Conservation (phyloP, 768 basidiomycete genomes). For the Megacollybia marginata region DNA sequence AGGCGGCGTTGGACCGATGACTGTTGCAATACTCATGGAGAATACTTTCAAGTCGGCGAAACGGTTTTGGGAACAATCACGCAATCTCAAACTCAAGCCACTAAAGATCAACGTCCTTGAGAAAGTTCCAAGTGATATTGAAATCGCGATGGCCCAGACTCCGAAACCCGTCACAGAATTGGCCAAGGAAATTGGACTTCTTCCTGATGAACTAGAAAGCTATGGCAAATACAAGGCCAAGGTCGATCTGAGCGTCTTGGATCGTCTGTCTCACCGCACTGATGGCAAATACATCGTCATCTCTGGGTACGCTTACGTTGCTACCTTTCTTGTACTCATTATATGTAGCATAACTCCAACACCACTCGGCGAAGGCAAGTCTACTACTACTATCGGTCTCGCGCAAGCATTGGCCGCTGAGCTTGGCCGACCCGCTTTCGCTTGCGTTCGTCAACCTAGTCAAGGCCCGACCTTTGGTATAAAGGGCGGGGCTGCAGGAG, state of each 20-base stretch:
- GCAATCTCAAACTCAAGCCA: slow-evolving; percentile 65
- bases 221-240: slow-evolving; percentile 98
- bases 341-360: slow-evolving; percentile 81
- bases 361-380: slow-evolving; percentile 96
- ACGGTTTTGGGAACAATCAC: slow-evolving; percentile 66
- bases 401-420: slow-evolving; percentile 96
- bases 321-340: not conserved
- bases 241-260: slow-evolving; percentile 83
- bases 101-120: slow-evolving; percentile 72
- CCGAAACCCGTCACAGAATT: slow-evolving; percentile 85
- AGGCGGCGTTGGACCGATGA: slow-evolving; percentile 99
- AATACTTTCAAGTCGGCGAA: slow-evolving; percentile 86
- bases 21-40: slow-evolving; percentile 95
- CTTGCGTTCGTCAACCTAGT: slow-evolving; percentile 95
- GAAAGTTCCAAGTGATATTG: slow-evolving; percentile 94
- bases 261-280: slow-evolving; percentile 76
- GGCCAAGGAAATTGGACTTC: slow-evolving; percentile 82
- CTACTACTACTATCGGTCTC: slow-evolving; percentile 94
- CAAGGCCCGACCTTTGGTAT: slow-evolving; percentile 99
- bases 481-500: slow-evolving; percentile 97
- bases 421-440: slow-evolving; percentile 86
- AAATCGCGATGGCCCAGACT: slow-evolving; percentile 90
- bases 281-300: slow-evolving; percentile 97
- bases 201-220: slow-evolving; percentile 81
- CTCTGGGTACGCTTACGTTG: slow-evolving; percentile 56